Base-by-base conservation (phyloP, 495 filamentous ascomycete genomes). In the Xylaria grammica region DNA sequence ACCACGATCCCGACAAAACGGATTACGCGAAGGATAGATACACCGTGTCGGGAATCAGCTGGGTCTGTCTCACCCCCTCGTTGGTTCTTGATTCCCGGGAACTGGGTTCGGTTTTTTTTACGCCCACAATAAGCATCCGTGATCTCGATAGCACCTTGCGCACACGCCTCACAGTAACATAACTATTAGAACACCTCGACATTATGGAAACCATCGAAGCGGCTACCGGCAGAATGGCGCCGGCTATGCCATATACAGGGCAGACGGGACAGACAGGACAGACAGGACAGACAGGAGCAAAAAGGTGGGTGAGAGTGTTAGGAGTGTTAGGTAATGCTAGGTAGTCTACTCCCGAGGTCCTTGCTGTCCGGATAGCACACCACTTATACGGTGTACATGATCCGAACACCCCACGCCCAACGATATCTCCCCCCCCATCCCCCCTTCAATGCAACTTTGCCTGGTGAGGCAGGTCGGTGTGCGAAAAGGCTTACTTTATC, bases 401-500 rank as follows among this genome's bases (percentile, higher is more conserved):
- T 29, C 22, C 9, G 54, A 30, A 44, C 38, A 58, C 56, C 42
- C 56, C 56, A 19, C 27, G 40, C 42, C 26, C n/a, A 27, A 40
- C 42, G 27, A 34, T 15, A 13, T 24, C 19, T 46, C 40, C 42
- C 29, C 26, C 56, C 26, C 9, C 15, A 49, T 24, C 20, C 19
- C n/a, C 3, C 6, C 7, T 26, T 5, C 24, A 51, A 4, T 1
- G 8, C 45, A 27, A 42, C 40, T 42, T 42, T 42, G 5, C 40
- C 56, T 34, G 27, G 42, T 8, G 56, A 59, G 56, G 56, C 56
- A 59, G 29, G 56, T 59, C 56, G 56, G 56, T 44, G 56, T 46
- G 42, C 56, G 40, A 20, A 48, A 48, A n/a, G 15, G 36, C 22
- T 20, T 36, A 26, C 30, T 29, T 57, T 26, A 26, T 24, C 4